A percentile compares a stretch with the other conserved stretches of the same genome.
These are phyloP conservation scores for Coemansia reversa DNA, from an alignment of 192 early-diverging fungal species.

Conservation along the genomic window DNA sequence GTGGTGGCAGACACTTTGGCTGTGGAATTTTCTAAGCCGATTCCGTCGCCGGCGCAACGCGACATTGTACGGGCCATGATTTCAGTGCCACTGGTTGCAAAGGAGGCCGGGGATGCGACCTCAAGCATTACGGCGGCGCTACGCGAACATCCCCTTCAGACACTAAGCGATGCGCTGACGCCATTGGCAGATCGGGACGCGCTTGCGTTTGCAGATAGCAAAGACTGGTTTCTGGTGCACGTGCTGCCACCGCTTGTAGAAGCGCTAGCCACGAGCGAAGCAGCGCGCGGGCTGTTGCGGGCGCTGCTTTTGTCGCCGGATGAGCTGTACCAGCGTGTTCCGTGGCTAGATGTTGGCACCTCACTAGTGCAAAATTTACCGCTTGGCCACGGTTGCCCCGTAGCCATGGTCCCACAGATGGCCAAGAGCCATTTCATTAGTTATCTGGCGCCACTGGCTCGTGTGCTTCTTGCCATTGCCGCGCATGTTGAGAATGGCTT, in stretches of 20 bases:
- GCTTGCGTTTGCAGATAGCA: constrained; percentile 35
- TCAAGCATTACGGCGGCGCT: neutral
- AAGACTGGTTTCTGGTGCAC: constrained; percentile 44
- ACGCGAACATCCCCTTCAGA: constrained; percentile 20
- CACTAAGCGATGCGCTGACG: constrained; percentile 16
- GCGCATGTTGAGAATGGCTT: constrained; percentile 9
- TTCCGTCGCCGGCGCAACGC: constrained; percentile 7
- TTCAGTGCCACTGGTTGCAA: constrained; percentile 11
- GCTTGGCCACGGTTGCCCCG: constrained; percentile 33
- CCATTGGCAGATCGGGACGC: constrained; percentile 6
- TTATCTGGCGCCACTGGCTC: constrained; percentile 41
- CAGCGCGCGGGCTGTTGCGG: constrained; percentile 18
- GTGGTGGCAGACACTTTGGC: constrained; percentile 7
- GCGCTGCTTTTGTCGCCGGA: constrained; percentile 29
- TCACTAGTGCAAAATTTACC: constrained; percentile 27
- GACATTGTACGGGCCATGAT: constrained; percentile 29
- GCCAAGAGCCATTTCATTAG: constrained; percentile 44
- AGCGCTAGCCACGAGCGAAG: constrained; percentile 4
- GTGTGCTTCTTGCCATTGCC: constrained; percentile 38
- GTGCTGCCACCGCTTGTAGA: constrained; percentile 24
- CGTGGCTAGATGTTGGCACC: constrained; percentile 47
- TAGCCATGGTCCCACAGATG: constrained; percentile 18
- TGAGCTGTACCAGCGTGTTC: constrained; percentile 23
- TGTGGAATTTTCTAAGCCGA: constrained; percentile 10
- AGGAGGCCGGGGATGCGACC: neutral